These are phyloP conservation scores for Suillus ampliporus DNA, from an alignment of 768 basidiomycete genomes.

Conservation along the genomic window DNA sequence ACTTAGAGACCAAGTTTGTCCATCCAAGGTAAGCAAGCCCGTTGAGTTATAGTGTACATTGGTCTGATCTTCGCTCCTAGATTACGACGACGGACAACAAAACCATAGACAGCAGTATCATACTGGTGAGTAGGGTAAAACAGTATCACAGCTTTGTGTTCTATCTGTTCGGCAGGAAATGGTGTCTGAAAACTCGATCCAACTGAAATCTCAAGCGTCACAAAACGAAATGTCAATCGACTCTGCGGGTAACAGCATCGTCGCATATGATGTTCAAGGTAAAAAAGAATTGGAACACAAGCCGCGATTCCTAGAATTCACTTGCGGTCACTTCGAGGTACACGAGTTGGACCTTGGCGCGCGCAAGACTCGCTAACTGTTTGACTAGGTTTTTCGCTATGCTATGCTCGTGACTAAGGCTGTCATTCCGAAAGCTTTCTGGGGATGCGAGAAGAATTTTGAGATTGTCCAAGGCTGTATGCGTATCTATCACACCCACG, in stretches of 20 bases:
- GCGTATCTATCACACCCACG: constrained; percentile 23
- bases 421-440: constrained; percentile 77
- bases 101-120: constrained; percentile 61
- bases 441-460: constrained; percentile 77
- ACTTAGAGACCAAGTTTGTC: constrained; percentile 70
- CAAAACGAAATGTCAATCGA: constrained; percentile 54
- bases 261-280: constrained; percentile 52
- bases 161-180: constrained; percentile 59
- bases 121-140: constrained; percentile 52
- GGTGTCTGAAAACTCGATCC: constrained; percentile 71
- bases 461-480: constrained; percentile 63
- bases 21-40: constrained; percentile 66
- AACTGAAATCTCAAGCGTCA: constrained; percentile 58
- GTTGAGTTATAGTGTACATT: not conserved
- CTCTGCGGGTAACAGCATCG: constrained; percentile 53
- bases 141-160: not conserved
- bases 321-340: constrained; percentile 70
- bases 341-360: not conserved
- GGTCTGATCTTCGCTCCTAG: constrained; percentile 32
- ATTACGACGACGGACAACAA: constrained; percentile 44
- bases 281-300: constrained; percentile 54
- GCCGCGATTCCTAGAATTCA: constrained; percentile 81
- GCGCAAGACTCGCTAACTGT: constrained; percentile 1
- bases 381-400: constrained; percentile 70
- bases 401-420: constrained; percentile 63